Conservation (phyloP, 495 filamentous ascomycete species). For the Achaetomiella virescens region DNA sequence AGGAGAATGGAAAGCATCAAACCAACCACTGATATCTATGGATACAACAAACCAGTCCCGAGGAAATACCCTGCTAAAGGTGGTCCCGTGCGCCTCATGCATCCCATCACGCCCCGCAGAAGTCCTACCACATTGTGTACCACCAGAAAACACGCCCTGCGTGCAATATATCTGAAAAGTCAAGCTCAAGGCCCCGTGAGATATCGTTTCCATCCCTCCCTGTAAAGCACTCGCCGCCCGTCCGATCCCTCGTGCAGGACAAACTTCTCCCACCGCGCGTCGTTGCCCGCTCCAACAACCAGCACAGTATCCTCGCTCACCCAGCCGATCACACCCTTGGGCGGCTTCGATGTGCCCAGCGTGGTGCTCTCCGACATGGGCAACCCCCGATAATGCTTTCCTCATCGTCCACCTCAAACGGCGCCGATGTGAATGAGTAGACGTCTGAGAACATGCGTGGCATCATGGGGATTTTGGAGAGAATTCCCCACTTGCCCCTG, state of each 20-base stretch:
- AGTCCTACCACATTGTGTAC: neutral
- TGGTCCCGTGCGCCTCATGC: neutral
- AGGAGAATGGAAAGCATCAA: neutral
- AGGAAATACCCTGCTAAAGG: neutral
- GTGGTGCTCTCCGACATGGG: slow-evolving; percentile 33
- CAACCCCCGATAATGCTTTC: slow-evolving; percentile 24
- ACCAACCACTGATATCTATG: slow-evolving; percentile 5
- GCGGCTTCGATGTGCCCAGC: slow-evolving; percentile 48
- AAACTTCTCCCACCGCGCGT: slow-evolving; percentile 82
- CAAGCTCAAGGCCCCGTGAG: slow-evolving; percentile 34
- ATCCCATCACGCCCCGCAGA: neutral
- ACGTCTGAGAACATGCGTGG: slow-evolving; percentile 76
- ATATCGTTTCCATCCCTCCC: slow-evolving; percentile 81
- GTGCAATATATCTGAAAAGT: neutral
- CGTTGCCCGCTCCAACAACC: slow-evolving; percentile 73
- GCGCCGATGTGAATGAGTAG: slow-evolving; percentile 68
- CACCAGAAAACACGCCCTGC: neutral
- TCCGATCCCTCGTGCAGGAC: slow-evolving; percentile 57
- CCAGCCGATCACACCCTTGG: slow-evolving; percentile 77
- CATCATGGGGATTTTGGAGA: slow-evolving; percentile 70
- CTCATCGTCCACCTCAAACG: slow-evolving; percentile 77
- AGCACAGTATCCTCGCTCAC: slow-evolving; percentile 58
- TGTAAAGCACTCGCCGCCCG: slow-evolving; percentile 52
- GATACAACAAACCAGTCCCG: neutral
- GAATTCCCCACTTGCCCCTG: slow-evolving; percentile 71